phyloP scores from a whole-genome alignment of 208 protist species.

The Balamuthia mandrillaris region DNA sequence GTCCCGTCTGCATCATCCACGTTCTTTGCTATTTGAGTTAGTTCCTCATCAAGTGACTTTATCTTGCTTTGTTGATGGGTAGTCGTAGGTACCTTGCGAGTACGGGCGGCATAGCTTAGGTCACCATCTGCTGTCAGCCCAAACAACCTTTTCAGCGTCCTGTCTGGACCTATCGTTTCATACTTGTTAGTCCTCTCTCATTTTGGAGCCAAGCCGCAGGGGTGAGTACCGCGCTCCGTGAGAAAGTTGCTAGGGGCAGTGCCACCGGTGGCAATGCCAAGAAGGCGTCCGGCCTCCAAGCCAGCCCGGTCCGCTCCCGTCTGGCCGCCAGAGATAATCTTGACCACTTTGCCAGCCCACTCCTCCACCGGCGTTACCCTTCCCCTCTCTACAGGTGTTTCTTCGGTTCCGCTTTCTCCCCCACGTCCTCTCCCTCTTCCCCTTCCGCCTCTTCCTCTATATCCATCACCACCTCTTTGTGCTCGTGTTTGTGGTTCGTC shows the following conservation, averaged over 20 bases:
- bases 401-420: not conserved
- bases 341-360: constrained; percentile 26
- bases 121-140: not conserved
- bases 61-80: too few species aligned
- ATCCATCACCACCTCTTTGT: too few species aligned
- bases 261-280: constrained; percentile 12
- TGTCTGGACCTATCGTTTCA: not conserved
- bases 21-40: not conserved
- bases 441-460: not conserved
- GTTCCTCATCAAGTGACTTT: too few species aligned
- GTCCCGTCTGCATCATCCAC: constrained; percentile 27
- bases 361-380: not conserved
- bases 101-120: constrained; percentile 20
- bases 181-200: too few species aligned
- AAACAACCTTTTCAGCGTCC: not conserved
- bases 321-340: constrained; percentile 32
- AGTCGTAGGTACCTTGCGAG: not conserved
- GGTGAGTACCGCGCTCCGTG: not conserved
- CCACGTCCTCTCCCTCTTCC: not conserved
- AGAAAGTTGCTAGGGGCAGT: constrained; percentile 14
- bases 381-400: not conserved
- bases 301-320: constrained; percentile 29
- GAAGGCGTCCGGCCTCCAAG: constrained; percentile 4
- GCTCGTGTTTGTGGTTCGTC: not conserved
- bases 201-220: too few species aligned